Conservation (phyloP, 2,329 filamentous ascomycete species). For the Ustulina deusta region DNA sequence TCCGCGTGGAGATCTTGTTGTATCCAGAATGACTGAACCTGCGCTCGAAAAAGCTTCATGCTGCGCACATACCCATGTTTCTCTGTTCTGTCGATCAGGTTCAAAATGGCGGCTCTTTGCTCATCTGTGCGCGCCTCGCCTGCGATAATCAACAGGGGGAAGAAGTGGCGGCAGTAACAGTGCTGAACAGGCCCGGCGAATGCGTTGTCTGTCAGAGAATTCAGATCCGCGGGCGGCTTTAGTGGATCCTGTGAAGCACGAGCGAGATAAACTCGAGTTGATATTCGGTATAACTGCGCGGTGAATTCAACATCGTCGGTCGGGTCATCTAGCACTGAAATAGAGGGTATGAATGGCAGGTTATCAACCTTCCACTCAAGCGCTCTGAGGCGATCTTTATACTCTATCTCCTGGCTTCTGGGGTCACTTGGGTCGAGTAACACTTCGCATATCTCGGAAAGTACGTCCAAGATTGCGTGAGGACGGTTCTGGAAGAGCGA, state of each 20-base stretch:
- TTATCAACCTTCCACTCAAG: conserved; percentile 35
- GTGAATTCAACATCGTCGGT: conserved; percentile 17
- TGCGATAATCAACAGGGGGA: conserved; percentile 52
- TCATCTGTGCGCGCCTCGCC: conserved; percentile 53
- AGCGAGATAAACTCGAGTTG: conserved; percentile 41
- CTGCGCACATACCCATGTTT: conserved; percentile 37
- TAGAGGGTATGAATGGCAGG: conserved; percentile 9
- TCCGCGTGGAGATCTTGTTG: conserved; percentile 53
- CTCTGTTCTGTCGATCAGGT: conserved; percentile 48
- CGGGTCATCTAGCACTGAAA: neutral
- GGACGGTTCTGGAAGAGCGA: conserved; percentile 30
- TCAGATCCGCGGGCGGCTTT: conserved; percentile 40
- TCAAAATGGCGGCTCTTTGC: conserved; percentile 47
- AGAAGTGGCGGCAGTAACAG: conserved; percentile 49
- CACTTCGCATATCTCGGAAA: conserved; percentile 43
- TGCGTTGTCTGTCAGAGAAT: conserved; percentile 38
- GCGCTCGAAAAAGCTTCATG: conserved; percentile 41
- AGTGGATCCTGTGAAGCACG: conserved; percentile 45
- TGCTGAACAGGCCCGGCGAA: conserved; percentile 34
- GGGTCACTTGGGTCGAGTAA: conserved; percentile 43
- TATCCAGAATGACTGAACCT: conserved; percentile 51
- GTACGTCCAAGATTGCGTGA: conserved; percentile 39
- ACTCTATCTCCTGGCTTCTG: conserved; percentile 29
- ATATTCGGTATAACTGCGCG: conserved; percentile 38
- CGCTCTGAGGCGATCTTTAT: conserved; percentile 32